Conservation (phyloP, 768 basidiomycete genomes). For the Boletus pseudopeckii region DNA sequence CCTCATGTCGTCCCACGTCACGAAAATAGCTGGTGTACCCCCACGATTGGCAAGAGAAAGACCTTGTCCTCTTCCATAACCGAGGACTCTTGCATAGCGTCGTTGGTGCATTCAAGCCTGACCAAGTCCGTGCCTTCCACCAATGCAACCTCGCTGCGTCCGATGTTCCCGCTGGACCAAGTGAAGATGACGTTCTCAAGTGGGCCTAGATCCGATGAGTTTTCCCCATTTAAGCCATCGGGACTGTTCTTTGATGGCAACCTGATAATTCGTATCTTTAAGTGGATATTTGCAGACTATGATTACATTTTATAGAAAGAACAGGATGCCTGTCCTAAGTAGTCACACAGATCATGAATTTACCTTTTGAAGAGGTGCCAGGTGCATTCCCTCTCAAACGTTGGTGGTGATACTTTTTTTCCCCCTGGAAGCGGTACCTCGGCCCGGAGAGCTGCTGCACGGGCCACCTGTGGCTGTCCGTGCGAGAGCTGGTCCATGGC, state of each 20-base stretch:
- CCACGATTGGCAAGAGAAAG: slow-evolving; percentile 76
- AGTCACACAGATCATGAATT: slow-evolving; percentile 13
- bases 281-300: no score
- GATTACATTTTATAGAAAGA: neutral
- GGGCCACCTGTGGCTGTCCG: no score
- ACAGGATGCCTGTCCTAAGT: slow-evolving; percentile 1
- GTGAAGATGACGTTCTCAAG: slow-evolving; percentile 39
- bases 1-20: neutral
- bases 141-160: slow-evolving; percentile 59
- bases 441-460: no score
- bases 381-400: neutral
- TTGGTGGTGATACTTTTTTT: neutral
- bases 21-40: slow-evolving; percentile 66
- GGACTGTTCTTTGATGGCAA: slow-evolving; percentile 8
- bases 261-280: neutral
- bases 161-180: slow-evolving; percentile 47
- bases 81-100: slow-evolving; percentile 65
- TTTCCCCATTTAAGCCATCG: neutral
- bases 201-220: slow-evolving; percentile 36
- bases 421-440: no score
- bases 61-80: slow-evolving; percentile 72
- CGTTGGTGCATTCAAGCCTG: slow-evolving; percentile 56
- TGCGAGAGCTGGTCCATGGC: no score
- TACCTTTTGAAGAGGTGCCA: slow-evolving; percentile 4
- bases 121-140: slow-evolving; percentile 49